Evolutionary conservation across 2,329 filamentous ascomycete genomes (phyloP), one percentile per base, ranked within the genome.

Genomic region (Colletotrichum musicola): DNA sequence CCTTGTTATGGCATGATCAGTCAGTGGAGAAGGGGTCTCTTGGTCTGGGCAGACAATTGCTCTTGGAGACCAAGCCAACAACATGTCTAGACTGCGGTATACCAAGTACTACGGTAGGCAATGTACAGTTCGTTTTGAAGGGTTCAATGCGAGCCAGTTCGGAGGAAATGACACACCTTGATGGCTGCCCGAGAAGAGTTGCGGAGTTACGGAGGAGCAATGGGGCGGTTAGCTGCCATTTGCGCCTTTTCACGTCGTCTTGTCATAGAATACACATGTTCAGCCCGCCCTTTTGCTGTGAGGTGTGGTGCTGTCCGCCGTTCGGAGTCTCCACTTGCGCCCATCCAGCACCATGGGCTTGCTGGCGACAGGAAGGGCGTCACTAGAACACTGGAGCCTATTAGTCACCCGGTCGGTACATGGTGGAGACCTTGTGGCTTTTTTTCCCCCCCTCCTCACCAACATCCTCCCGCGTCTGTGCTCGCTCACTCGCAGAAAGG

Each of bases 351-450:
- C 6, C 30, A 35, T 10, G 9, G 30, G 10, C 30, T 10, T 35
- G 40, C 42, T 65, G 18, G 44, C 50, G 51, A 67, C 53, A 47
- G 35, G 64, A 64, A 68, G 64, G 64, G 60, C 64, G 64, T 68
- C 60, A 47, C 44, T 47, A 53, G 47, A 46, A 46, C 40, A 18
- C 18, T 18, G 14, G 40, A 18, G 27, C 25, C n/a, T 14, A 30
- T 46, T 30, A 60, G 30, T 60, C 44, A 57, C 35, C n/a, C 30
- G 30, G 7, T 10, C 30, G 7, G 30, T 35, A 10, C 1, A 10
- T 7, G 30, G 30, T 56, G 60, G 53, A 51, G 58, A 38, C 44
- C 38, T 12, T 44, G 2, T 4, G 5, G 40, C 40, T 56, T 56
- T 51, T 56, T 58, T 50, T 40, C 44, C 4, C 4, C 4, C 38